Evolutionary conservation across 176 grass and related monocot species (phyloP), one percentile per base, ranked within the genome.

Genomic region (Alloteropsis semialata): DNA sequence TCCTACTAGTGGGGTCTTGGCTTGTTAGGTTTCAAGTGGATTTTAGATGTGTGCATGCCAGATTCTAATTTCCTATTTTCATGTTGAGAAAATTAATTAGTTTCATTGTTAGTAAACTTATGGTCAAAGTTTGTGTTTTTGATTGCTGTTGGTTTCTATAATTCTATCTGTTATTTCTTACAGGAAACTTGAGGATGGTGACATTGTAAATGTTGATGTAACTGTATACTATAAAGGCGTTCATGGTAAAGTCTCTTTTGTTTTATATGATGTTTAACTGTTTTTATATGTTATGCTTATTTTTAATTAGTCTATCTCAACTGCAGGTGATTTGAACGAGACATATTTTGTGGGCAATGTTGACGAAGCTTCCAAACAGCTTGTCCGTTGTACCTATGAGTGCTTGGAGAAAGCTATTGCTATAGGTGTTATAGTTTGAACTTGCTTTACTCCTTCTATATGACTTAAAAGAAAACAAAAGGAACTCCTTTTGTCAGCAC

Each of bases 321-420:
- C 44, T 87, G 65, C 75, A 99, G 93, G 93, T 92, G 93, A 99
- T 92, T 87, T 99, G 79, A 96, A 96, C 10, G 96, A 99, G 84
- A 99, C 96, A 48, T 99, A 89, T 89, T 99, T 99, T 99, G 96
- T 99, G 59, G 96, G 96, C 45, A 87, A 96, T 82, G 96, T 99
- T 1, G 91, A 96, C 85, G 96, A 94, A 87, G 87, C 93, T 74
- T 99, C 93, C 84, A 86, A 92, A 79, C 84, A 96, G 48, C 96
- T 99, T 84, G 96, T 99, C 65, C 91, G 87, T 32, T 96, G 89
- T 80, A 94, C 91, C 62, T 96, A 92, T 28, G 96, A 99, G 83
- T 99, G 96, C 87, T 89, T 99, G 85, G 93, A 94, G 58, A 99
- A 94, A 96, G 96, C 96, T 83, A 99, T 99, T 81, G 89, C 96